Base-by-base conservation (phyloP, 805 yeast genomes). In the Cyberlindnera sargentensis region DNA sequence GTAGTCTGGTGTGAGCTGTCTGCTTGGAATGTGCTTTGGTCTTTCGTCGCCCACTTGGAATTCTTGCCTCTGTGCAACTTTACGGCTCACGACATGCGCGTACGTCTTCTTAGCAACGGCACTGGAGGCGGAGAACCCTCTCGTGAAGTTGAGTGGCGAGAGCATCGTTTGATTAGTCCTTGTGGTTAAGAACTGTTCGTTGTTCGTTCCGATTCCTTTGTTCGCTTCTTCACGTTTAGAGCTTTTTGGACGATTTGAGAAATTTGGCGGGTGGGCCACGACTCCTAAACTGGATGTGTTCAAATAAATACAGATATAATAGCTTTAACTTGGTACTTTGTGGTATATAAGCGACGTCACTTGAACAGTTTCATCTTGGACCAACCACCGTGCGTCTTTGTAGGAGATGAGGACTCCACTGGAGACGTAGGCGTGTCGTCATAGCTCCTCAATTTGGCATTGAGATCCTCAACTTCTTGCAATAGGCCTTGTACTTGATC, bases 1-100 rank as follows among this genome's bases (percentile, higher is more conserved):
- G 60, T 84, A 84, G 8, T 71, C 80, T 8, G 93, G 93, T 38
- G 68, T 53, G 23, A 68, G 61, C 28, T 60, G 63, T 45, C 65
- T 61, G 34, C 61, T 61, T 28, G 84, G 82, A 38, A 77, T 61
- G 46, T 58, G 56, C 11, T 55, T 50, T 36, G 82, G 80, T 53
- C 64, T 72, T 5, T 65, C 59, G 51, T 78, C 85, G 33, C 87
- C 87, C 33, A 71, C 72, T 41, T 71, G 49, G 41, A 70, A 68
- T n/a, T 60, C 65, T 8, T 72, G 72, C 47, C 61, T 61, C 37
- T 62, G 54, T 25, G 75, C 73, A 26, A 72, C 56, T 46, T 68
- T 68, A 57, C 82, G 71, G 29, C 64, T 61, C 33, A 73, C 79
- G 36, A 78, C 72, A 37, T 64, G 41, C 2, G 41, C 41, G 26